A percentile compares a stretch with the other conserved stretches of the same genome.
These are phyloP conservation scores for Paratinospora sagittata DNA, from an alignment of 164 flowering plant species.

Conservation along the genomic window DNA sequence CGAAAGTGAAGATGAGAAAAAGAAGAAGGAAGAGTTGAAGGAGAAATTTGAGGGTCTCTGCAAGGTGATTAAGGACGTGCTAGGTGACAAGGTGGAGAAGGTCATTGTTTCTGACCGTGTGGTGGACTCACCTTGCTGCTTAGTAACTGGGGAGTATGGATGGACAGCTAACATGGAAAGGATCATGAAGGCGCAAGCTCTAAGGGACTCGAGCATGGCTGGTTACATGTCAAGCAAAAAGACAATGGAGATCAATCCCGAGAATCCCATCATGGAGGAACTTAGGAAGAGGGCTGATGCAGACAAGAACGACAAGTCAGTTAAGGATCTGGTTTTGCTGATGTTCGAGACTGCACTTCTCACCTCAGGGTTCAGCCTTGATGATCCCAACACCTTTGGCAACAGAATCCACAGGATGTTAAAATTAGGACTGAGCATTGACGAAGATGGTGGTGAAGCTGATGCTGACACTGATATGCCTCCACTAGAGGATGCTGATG, in stretches of 20 bases:
- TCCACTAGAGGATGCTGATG: constrained; percentile 38
- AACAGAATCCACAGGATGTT: constrained; percentile 17
- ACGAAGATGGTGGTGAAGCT: constrained; percentile 16
- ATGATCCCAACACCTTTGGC: constrained; percentile 40
- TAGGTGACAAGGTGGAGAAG: constrained; percentile 31
- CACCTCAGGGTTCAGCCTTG: constrained; percentile 23
- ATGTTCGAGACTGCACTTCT: constrained; percentile 13
- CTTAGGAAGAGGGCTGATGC: constrained; percentile 15
- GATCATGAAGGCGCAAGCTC: constrained; percentile 21
- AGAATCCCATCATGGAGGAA: constrained; percentile 16
- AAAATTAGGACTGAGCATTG: constrained; percentile 38
- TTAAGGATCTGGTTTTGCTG: constrained; percentile 14
- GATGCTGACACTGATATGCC: constrained; percentile 33
- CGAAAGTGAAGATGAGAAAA: constrained; percentile 39
- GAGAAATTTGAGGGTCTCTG: constrained; percentile 39
- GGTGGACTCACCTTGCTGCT: constrained; percentile 16
- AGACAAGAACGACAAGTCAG: constrained; percentile 15
- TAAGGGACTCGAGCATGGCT: constrained; percentile 14
- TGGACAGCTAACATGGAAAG: constrained; percentile 43
- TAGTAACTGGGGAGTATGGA: constrained; percentile 38
- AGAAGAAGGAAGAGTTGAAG: constrained; percentile 26
- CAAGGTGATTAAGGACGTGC: constrained; percentile 41
- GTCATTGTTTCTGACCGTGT: constrained; percentile 14
- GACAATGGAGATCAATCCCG: constrained; percentile 17
- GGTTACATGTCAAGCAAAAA: constrained; percentile 19